Conservation (phyloP, 768 basidiomycete genomes). For the Panellus pusillus region DNA sequence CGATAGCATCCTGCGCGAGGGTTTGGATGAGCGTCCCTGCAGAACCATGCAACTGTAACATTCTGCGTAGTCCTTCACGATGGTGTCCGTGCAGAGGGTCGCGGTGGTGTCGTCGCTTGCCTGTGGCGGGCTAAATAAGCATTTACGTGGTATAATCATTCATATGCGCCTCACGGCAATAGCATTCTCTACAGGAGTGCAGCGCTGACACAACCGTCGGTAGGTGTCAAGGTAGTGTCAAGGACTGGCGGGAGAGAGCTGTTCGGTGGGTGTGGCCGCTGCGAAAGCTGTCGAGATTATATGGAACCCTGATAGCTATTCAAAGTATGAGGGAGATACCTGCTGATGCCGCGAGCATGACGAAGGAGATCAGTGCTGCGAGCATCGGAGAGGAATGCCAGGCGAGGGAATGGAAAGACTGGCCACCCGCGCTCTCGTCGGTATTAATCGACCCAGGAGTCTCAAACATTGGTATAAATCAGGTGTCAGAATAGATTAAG, state of each 20-base stretch:
- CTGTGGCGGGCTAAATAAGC: neutral
- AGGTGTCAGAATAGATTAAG: too few relatives aligned
- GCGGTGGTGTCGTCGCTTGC: neutral
- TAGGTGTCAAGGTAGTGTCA: neutral
- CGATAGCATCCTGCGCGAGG: neutral
- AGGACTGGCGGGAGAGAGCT: neutral
- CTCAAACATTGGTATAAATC: too few relatives aligned
- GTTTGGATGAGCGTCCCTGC: neutral
- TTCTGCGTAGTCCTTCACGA: neutral
- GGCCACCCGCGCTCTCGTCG: too few relatives aligned
- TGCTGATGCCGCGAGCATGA: too few relatives aligned
- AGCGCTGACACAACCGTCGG: neutral
- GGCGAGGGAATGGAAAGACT: too few relatives aligned
- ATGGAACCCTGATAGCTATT: too few relatives aligned
- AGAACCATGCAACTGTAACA: constrained; percentile 5
- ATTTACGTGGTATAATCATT: too few relatives aligned
- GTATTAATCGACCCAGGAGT: too few relatives aligned
- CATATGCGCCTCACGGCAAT: neutral
- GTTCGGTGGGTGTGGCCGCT: neutral
- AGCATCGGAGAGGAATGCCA: too few relatives aligned
- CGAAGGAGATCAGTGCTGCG: too few relatives aligned
- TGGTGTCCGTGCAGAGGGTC: neutral
- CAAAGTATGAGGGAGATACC: too few relatives aligned
- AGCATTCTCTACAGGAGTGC: constrained; percentile 1
- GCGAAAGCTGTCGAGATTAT: constrained; percentile 4